Evolutionary conservation across 768 basidiomycete genomes (phyloP).

Genomic region (Cyclocybe aegerita): DNA sequence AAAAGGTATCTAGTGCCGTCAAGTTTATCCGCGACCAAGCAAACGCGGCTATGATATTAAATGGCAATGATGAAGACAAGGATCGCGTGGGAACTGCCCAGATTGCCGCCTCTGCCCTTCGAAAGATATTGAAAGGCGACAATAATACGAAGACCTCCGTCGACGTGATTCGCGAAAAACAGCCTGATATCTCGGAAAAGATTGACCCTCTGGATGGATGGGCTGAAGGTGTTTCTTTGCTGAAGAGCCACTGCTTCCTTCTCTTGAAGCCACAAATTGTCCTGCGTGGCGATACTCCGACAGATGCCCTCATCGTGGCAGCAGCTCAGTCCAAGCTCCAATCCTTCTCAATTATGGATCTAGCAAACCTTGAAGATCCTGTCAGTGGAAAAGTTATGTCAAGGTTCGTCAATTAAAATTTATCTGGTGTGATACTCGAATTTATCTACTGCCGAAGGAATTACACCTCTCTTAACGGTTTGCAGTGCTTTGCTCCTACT

Average conservation of each 20-base stretch:
- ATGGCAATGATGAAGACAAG: constrained; percentile 25
- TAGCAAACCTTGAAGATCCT: constrained; percentile 74
- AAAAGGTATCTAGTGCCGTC: constrained; percentile 54
- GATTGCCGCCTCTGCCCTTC: constrained; percentile 64
- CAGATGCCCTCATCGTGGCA: constrained; percentile 68
- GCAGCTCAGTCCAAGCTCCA: constrained; percentile 80
- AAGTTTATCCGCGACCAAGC: constrained; percentile 89
- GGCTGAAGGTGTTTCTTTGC: constrained; percentile 67
- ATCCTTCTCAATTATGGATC: constrained; percentile 80
- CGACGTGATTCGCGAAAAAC: constrained; percentile 29
- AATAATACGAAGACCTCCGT: constrained; percentile 51
- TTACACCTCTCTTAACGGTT: constrained; percentile 72
- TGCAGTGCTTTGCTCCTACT: constrained; percentile 86
- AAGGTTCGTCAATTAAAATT: constrained; percentile 46
- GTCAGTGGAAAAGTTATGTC: constrained; percentile 85
- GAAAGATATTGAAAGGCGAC: constrained; percentile 56
- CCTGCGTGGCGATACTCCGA: constrained; percentile 54
- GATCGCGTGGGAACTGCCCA: constrained; percentile 48
- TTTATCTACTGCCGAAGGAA: constrained; percentile 46
- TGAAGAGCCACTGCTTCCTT: constrained; percentile 78
- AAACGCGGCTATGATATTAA: constrained; percentile 37
- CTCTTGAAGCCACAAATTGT: constrained; percentile 91
- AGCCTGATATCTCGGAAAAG: constrained; percentile 29
- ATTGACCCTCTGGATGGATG: constrained; percentile 69
- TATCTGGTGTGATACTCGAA: not conserved